Evolutionary conservation across 1,284 basidiomycete species (phyloP).

Genomic region (Phellopilus nigrolimitatus): DNA sequence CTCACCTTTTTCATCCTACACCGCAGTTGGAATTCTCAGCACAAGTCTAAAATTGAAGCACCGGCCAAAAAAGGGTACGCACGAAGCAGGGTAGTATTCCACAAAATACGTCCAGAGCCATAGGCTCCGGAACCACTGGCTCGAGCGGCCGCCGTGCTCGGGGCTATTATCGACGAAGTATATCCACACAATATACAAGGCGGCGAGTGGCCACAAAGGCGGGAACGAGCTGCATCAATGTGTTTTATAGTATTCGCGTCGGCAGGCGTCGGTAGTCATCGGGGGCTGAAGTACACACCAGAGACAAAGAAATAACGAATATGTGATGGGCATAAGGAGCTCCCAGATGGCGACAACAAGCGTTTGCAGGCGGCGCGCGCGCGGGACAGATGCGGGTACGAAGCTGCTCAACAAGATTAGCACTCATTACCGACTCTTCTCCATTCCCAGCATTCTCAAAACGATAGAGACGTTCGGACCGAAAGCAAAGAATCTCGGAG

Average conservation of each 20-base stretch:
- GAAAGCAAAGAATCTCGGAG: background rate
- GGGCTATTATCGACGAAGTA: constrained; percentile 73
- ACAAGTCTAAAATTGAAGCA: constrained; percentile 18
- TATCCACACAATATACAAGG: constrained; percentile 83
- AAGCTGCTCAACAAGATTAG: constrained; percentile 41
- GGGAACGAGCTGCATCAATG: constrained; percentile 86
- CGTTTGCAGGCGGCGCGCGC: constrained; percentile 79
- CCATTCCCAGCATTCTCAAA: background rate
- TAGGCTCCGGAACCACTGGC: constrained; percentile 70
- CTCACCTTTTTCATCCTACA: constrained; percentile 56
- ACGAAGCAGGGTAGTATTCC: constrained; percentile 91
- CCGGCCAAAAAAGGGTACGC: constrained; percentile 35
- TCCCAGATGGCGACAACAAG: constrained; percentile 87
- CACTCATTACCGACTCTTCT: background rate
- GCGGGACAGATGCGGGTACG: constrained; percentile 70
- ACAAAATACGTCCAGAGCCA: constrained; percentile 83
- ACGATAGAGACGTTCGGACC: background rate
- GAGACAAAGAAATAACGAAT: constrained; percentile 70
- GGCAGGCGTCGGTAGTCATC: background rate
- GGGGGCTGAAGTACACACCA: constrained; percentile 50
- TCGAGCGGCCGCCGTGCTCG: constrained; percentile 72
- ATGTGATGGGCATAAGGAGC: constrained; percentile 66
- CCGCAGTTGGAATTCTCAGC: background rate
- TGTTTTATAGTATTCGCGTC: too few species aligned
- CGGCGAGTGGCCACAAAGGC: constrained; percentile 80